A percentile compares a stretch with the other conserved stretches of the same genome.
Conservation (phyloP, 208 protist genomes). For the Trichomonas gallinae region DNA sequence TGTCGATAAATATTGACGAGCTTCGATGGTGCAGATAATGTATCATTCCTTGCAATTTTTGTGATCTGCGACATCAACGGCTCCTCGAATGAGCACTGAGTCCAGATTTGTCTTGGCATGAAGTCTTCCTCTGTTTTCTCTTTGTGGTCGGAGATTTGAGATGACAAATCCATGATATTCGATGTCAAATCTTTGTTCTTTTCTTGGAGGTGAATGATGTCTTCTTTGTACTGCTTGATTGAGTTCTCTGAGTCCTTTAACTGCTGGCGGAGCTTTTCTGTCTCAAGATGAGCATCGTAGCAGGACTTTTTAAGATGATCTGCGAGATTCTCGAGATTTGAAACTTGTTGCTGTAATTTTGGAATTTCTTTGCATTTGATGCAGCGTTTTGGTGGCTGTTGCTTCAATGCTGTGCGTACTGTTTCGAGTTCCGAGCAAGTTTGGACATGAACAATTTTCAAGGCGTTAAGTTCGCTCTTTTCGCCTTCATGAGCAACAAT, state of each 20-base stretch:
- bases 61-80: background rate
- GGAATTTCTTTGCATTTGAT: background rate
- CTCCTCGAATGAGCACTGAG: background rate
- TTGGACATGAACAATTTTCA: background rate
- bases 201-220: background rate
- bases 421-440: background rate
- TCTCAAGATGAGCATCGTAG: background rate
- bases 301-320: background rate
- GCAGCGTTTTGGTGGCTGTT: background rate
- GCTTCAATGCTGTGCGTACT: background rate
- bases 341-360: background rate
- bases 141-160: background rate
- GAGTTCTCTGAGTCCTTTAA: background rate
- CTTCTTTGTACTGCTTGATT: background rate
- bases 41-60: background rate
- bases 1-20: background rate
- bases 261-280: background rate
- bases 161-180: background rate
- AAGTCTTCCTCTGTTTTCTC: background rate
- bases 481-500: background rate
- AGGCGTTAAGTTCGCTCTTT: background rate
- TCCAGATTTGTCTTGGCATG: background rate
- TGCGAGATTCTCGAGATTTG: background rate
- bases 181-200: background rate
- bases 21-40: background rate